Conservation (phyloP, 768 basidiomycete species). For the Lactarius sanguifluus region DNA sequence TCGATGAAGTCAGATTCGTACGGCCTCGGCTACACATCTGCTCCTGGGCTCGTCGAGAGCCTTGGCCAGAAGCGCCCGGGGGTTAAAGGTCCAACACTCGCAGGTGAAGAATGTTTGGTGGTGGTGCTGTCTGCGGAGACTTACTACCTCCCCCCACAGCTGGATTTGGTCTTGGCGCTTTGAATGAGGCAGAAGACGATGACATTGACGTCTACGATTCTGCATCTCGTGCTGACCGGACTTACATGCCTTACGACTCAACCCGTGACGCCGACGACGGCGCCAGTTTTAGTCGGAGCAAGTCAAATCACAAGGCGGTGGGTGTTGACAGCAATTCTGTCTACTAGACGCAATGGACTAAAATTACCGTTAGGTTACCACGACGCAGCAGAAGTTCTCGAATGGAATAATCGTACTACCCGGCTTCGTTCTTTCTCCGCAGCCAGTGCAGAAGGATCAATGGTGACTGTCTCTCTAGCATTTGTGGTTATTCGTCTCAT, state of each 20-base stretch:
- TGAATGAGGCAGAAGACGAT: conserved; percentile 94
- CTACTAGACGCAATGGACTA: background rate
- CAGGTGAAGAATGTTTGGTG: conserved; percentile 44
- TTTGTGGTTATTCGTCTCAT: conserved; percentile 28
- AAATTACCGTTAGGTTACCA: conserved; percentile 29
- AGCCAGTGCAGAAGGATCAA: conserved; percentile 66
- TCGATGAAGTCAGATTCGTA: conserved; percentile 72
- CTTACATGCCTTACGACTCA: conserved; percentile 64
- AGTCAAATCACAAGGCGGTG: conserved; percentile 9
- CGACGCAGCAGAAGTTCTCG: conserved; percentile 50
- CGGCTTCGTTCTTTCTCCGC: conserved; percentile 72
- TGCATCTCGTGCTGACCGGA: conserved; percentile 37
- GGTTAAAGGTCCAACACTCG: conserved; percentile 50
- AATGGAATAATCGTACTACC: conserved; percentile 73
- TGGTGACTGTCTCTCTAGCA: conserved; percentile 47
- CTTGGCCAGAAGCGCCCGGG: conserved; percentile 42
- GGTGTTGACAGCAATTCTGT: background rate
- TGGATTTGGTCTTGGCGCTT: conserved; percentile 84
- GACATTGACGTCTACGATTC: conserved; percentile 83
- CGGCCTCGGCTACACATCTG: conserved; percentile 80
- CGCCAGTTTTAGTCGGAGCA: conserved; percentile 37
- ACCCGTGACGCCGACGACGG: conserved; percentile 65
- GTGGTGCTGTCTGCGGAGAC: background rate
- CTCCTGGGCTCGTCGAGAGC: conserved; percentile 59
- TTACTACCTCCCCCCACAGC: conserved; percentile 44